These are phyloP conservation scores for Amanita phalloides DNA, from an alignment of 768 basidiomycete genomes.

Conservation along the genomic window DNA sequence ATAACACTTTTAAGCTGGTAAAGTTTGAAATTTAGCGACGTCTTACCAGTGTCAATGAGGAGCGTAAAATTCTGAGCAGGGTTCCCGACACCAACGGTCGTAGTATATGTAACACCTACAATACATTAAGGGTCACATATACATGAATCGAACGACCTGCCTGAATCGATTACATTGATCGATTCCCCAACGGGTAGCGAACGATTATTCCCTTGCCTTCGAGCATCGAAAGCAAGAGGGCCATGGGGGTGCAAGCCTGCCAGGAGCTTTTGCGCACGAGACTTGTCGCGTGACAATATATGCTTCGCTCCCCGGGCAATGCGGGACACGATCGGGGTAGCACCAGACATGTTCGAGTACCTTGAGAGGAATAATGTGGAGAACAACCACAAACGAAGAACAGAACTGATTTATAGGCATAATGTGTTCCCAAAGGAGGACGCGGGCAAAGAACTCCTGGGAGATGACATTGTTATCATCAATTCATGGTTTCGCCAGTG, in stretches of 20 bases:
- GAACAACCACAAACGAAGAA: background rate
- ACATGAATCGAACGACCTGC: slow-evolving; percentile 13
- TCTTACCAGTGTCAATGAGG: slow-evolving; percentile 46
- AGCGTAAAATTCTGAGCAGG: slow-evolving; percentile 40
- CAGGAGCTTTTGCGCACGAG: slow-evolving; percentile 46
- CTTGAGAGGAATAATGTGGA: background rate
- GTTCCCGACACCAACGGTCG: slow-evolving; percentile 38
- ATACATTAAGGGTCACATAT: background rate
- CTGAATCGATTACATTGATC: slow-evolving; percentile 49
- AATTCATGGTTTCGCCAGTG: background rate
- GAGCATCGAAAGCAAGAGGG: slow-evolving; percentile 25
- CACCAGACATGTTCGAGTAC: slow-evolving; percentile 22
- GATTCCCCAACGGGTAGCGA: slow-evolving; percentile 14
- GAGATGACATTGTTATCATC: background rate
- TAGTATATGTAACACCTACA: slow-evolving; percentile 38
- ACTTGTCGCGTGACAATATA: slow-evolving; percentile 40
- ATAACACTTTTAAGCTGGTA: background rate
- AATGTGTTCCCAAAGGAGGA: background rate
- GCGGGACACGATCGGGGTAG: slow-evolving; percentile 33
- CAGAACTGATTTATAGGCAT: background rate
- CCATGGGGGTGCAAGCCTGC: slow-evolving; percentile 44
- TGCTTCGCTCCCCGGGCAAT: slow-evolving; percentile 33
- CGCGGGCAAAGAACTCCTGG: background rate
- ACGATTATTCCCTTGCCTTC: slow-evolving; percentile 10
- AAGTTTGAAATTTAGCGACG: background rate